Evolutionary conservation across 2,329 filamentous ascomycete genomes (phyloP).

Genomic region (Trichoderma sp.): DNA sequence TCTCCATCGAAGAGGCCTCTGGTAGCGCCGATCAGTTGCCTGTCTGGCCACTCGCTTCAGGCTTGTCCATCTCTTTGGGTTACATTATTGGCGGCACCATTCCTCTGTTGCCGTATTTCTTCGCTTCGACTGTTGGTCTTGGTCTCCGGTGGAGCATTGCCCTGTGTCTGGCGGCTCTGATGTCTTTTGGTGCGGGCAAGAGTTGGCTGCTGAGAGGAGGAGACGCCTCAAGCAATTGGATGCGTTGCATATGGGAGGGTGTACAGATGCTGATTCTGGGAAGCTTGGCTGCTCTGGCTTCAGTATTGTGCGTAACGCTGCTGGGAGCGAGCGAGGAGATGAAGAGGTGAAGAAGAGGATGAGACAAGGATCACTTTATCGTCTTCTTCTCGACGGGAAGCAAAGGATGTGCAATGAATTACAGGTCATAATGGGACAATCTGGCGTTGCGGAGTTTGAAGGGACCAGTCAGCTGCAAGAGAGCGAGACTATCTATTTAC

Average conservation of each 20-base stretch:
- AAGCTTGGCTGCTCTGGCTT: conserved; percentile 31
- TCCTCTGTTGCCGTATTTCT: conserved; percentile 61
- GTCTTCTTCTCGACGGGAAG: neutral
- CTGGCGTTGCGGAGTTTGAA: neutral
- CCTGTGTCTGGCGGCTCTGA: conserved; percentile 53
- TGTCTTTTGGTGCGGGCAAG: conserved; percentile 56
- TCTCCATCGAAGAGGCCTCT: neutral
- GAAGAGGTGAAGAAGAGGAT: neutral
- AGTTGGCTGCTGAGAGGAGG: conserved; percentile 38
- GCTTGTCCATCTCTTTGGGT: conserved; percentile 57
- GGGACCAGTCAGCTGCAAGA: neutral
- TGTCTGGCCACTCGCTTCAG: conserved; percentile 45
- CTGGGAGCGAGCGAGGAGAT: conserved; percentile 21
- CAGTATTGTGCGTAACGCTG: conserved; percentile 31
- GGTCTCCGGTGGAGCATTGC: conserved; percentile 52
- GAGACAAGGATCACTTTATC: too few species aligned
- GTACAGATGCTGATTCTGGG: conserved; percentile 36
- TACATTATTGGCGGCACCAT: conserved; percentile 62
- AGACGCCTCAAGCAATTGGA: conserved; percentile 15
- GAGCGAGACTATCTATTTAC: neutral
- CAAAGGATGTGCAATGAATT: neutral
- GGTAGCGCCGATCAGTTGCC: conserved; percentile 22
- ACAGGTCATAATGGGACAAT: neutral
- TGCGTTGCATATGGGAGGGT: conserved; percentile 30
- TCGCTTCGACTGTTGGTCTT: conserved; percentile 38